Base-by-base conservation (phyloP, 164 flowering plant species). In the Santalum album region DNA sequence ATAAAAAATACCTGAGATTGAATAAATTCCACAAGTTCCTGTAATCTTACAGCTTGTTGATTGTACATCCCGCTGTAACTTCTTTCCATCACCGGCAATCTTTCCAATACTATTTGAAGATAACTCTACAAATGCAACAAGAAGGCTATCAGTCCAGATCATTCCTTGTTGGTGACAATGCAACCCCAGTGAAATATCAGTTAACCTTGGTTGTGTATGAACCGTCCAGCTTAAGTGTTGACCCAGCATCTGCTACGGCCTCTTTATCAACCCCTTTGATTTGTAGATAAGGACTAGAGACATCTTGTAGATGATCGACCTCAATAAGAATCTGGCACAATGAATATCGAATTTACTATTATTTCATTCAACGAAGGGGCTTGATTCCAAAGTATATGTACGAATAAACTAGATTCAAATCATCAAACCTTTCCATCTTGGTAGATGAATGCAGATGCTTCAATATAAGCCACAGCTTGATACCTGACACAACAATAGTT, bases 201-300 rank as follows among this genome's bases (percentile, higher is more conserved):
- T 23, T 12, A 53, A 94, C 99, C 97, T 94, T 89, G n/a, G 99
- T 94, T 39, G 99, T 94, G 56, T 94, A 94, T 54, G 97, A 85
- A 54, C 90, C 92, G 62, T 90, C 96, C 42, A 90, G 71, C 61
- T 70, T 74, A 25, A 94, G 85, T 22, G 77, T 63, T 51, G 89
- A 82, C 32, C 97, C 97, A 67, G 97, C 92, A 58, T 88, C 82
- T 45, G 78, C 77, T 35, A 90, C 99, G 49, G 85, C 81, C 44
- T 87, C 96, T 70, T 86, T 94, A 58, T 87, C 76, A 39, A 79
- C 75, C 60, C 97, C 99, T 71, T 94, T 94, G 26, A 94, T 94
- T 70, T 94, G 99, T 46, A 94, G 44, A 63, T 85, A 94, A 44
- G 96, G 86, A 66, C 74, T 75, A 27, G 86, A 81, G 36, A 64